These are phyloP conservation scores for Miscanthus lutarioriparius DNA, from an alignment of 176 grass and related monocot species.

Conservation along the genomic window DNA sequence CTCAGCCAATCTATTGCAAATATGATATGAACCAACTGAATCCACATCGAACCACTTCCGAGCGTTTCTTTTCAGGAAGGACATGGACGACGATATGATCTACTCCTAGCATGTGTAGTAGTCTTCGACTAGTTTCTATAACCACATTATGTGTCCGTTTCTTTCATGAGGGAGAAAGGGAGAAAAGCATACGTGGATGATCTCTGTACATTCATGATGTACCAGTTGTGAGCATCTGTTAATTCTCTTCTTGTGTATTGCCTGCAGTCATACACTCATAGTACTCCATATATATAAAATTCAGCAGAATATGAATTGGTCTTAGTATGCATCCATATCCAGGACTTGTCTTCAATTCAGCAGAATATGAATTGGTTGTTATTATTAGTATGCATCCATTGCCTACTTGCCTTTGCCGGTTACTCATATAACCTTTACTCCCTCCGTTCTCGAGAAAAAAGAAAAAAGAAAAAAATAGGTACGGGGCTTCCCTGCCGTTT, in stretches of 20 bases:
- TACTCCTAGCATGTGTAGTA: not conserved
- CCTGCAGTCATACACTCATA: not conserved
- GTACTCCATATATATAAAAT: no score
- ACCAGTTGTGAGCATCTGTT: not conserved
- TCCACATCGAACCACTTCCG: not conserved
- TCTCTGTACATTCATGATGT: not conserved
- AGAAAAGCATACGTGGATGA: not conserved
- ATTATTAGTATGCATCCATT: no score
- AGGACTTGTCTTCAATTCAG: not conserved
- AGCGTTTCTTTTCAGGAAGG: not conserved
- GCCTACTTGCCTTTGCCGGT: not conserved
- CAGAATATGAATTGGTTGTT: not conserved
- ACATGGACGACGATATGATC: not conserved
- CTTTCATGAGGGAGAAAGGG: not conserved
- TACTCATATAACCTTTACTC: no score
- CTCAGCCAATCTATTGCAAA: not conserved
- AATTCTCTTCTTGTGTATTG: slow-evolving; percentile 4
- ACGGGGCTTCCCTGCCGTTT: no score
- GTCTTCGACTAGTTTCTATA: not conserved
- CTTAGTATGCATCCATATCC: not conserved
- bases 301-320: not conserved
- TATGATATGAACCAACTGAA: not conserved
- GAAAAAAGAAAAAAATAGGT: no score
- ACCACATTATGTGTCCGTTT: not conserved
- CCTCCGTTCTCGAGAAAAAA: no score